Evolutionary conservation across 352 stramenopile species (phyloP), one percentile per base, ranked within the genome.

Genomic region (Aphanomyces cochlioides): DNA sequence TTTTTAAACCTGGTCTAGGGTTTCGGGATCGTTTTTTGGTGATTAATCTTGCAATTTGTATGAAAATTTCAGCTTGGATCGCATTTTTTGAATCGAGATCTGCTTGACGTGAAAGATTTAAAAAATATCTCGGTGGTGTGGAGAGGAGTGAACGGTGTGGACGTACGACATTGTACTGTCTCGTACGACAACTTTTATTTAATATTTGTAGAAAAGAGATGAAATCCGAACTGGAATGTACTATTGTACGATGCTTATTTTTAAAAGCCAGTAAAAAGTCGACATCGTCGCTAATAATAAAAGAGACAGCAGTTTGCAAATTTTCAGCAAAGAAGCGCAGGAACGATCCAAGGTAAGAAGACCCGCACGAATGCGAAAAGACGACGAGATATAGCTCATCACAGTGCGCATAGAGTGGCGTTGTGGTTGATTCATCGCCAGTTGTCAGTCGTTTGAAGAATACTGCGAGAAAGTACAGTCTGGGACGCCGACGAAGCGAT

Each of bases 211-310:
- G 60, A 67, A 4, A 67, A 56, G 21, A 17, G 17, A 57, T 38
- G 15, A 15, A 17, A 38, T 6, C 1, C 37, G 60, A 57, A 67
- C 28, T 57, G 45, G 34, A 47, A 69, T 58, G 63, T n/a, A 21
- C 19, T 28, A 28, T 28, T 28, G 37, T 56, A 69, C 63, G 63
- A 61, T 38, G 47, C 1, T 10, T 70, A 70, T 70, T 70, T 70
- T 64, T 70, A 70, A 70, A 70, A 70, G 64, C 64, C 64, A 70
- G 64, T 70, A 70, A 70, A 36, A 70, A 70, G 64, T 70, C 64
- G 59, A 70, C 64, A 70, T 70, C 64, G 45, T 63, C 54, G 28
- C 47, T 70, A 70, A 70, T 70, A 70, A 69, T 69, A 69, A 70
- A 70, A 70, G 64, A 70, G 64, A 70, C 64, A 70, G 64, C 64